phyloP scores from a whole-genome alignment of 805 yeast genomes.

The Suhomyces xylopsoci region DNA sequence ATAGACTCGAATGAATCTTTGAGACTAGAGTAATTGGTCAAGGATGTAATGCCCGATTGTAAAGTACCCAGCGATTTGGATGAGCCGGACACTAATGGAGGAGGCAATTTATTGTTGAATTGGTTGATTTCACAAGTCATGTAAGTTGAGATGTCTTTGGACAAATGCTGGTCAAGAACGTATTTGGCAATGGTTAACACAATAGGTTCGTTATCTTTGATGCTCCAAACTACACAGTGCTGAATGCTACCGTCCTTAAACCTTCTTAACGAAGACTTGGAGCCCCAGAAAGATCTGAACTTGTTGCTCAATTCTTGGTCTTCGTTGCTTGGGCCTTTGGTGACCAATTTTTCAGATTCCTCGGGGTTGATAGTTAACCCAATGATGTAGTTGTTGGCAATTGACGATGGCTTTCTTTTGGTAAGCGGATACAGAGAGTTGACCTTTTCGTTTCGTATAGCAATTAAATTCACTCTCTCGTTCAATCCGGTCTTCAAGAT shows the following conservation, averaged over 20 bases:
- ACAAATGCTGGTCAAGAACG: slow-evolving; percentile 62
- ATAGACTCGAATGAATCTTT: slow-evolving; percentile 49
- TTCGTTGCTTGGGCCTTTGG: slow-evolving; percentile 74
- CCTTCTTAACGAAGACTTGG: slow-evolving; percentile 77
- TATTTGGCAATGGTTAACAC: slow-evolving; percentile 63
- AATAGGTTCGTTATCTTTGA: slow-evolving; percentile 54
- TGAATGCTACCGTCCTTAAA: slow-evolving; percentile 89
- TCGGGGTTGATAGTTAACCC: slow-evolving; percentile 70
- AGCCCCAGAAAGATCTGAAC: slow-evolving; percentile 89
- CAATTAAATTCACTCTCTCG: slow-evolving; percentile 40
- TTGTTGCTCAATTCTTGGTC: slow-evolving; percentile 53
- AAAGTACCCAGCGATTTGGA: slow-evolving; percentile 36
- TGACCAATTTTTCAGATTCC: slow-evolving; percentile 76
- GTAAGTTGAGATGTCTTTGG: slow-evolving; percentile 36
- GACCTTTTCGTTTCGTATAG: slow-evolving; percentile 26
- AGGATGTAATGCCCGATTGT: slow-evolving; percentile 29
- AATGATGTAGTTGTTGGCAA: slow-evolving; percentile 39
- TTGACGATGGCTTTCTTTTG: slow-evolving; percentile 51
- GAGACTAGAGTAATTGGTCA: slow-evolving; percentile 27
- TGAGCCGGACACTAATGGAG: slow-evolving; percentile 58
- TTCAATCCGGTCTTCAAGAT: slow-evolving; percentile 58
- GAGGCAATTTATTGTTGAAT: slow-evolving; percentile 54
- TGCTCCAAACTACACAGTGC: slow-evolving; percentile 87
- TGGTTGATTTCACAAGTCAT: slow-evolving; percentile 37
- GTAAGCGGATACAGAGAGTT: slow-evolving; percentile 35